phyloP scores from a whole-genome alignment of 2,329 filamentous ascomycete species.

The Talaromyces funiculosus region DNA sequence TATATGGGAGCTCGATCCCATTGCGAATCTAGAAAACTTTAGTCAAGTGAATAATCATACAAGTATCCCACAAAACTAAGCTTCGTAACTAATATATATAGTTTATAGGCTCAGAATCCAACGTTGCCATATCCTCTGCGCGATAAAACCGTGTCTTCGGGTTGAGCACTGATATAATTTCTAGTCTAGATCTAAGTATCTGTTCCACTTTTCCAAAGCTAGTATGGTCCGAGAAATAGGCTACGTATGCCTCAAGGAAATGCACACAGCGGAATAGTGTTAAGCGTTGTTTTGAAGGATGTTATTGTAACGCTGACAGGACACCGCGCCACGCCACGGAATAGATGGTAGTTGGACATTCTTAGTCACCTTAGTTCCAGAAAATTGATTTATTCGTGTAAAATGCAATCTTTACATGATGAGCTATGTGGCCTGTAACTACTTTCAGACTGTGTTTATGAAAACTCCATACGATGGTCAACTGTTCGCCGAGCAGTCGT shows the following conservation, averaged over 20 bases:
- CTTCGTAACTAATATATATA: no score
- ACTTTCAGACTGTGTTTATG: neutral
- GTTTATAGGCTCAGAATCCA: no score
- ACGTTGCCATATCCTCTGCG: no score
- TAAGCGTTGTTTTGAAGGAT: neutral
- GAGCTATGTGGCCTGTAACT: neutral
- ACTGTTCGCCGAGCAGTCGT: neutral
- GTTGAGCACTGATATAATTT: no score
- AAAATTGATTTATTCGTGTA: neutral
- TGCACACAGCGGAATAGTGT: neutral
- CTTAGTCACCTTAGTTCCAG: neutral
- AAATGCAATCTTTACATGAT: neutral
- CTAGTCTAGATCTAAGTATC: neutral
- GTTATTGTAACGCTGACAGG: constrained; percentile 6
- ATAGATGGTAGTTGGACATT: neutral
- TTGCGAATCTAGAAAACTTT: no score
- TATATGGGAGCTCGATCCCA: no score
- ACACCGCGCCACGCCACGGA: neutral
- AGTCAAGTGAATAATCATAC: no score
- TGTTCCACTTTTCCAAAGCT: neutral
- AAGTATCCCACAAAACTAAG: no score
- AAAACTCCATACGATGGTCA: neutral
- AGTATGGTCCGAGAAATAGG: neutral
- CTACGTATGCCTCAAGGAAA: neutral
- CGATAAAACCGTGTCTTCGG: no score